Conservation (phyloP, 257 asterid species). For the Scutellaria minor region DNA sequence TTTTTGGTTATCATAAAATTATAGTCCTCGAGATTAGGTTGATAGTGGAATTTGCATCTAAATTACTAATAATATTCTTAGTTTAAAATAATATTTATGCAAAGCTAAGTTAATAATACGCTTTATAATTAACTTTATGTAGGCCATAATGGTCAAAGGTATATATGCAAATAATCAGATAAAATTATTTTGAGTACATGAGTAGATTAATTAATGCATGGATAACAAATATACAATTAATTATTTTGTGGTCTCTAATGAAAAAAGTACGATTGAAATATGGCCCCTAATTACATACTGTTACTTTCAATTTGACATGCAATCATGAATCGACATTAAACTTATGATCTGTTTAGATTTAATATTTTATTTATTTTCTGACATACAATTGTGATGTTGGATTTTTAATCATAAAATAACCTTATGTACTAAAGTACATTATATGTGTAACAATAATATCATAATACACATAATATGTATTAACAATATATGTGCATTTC, state of each 20-base stretch:
- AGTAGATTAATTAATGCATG: neutral
- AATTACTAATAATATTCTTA: neutral
- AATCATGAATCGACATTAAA: no score
- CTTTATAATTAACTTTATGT: conserved; percentile 31
- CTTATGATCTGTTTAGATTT: no score
- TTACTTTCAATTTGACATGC: no score
- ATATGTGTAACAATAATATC: no score
- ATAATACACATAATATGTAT: no score
- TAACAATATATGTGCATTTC: no score
- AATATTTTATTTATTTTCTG: no score
- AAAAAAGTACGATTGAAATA: no score
- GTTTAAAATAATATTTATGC: neutral
- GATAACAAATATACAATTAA: neutral
- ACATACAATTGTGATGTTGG: no score
- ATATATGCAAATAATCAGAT: conserved; percentile 18
- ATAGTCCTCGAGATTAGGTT: conserved; percentile 40
- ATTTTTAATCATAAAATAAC: no score
- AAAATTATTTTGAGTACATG: neutral
- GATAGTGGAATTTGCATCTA: conserved; percentile 26
- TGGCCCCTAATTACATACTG: no score
- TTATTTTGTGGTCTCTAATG: neutral
- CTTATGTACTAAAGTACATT: no score
- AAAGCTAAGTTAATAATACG: conserved; percentile 16
- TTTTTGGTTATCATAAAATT: conserved; percentile 34
- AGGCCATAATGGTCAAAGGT: conserved; percentile 29